Evolutionary conservation across 2,329 filamentous ascomycete genomes (phyloP), one percentile per base, ranked within the genome.

Genomic region (Aureobasidium melanogenum): DNA sequence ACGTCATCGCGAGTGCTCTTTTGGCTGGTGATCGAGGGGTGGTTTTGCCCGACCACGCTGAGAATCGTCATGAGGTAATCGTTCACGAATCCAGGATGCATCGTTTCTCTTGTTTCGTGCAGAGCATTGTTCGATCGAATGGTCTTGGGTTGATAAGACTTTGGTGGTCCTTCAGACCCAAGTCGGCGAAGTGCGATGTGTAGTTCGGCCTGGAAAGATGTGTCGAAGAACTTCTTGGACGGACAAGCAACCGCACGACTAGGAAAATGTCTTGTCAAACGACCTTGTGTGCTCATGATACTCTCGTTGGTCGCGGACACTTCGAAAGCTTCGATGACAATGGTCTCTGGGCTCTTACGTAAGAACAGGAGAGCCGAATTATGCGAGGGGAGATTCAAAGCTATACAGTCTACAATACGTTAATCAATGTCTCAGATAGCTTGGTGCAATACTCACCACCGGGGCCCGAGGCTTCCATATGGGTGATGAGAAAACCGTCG

Each of bases 1-100:
- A 66, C 52, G n/a, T 87, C 84, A 54, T 89, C 87, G 0, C 83
- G 77, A 0, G 88, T 78, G 2, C 80, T 75, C 67, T 89, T 89
- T 0, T 74, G 73, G 1, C 87, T 67, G 0, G 74, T 26, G 0
- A 71, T 64, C 0, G 78, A 71, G 1, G 17, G 1, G 10, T 74
- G 62, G 0, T 72, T 65, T 0, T 67, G 60, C 0, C 86, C 86
- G 7, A 81, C 74, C 0, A 77, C 80, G 66, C 84, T 80, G 0
- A 89, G 70, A 0, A 88, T 68, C 0, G 83, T 78, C 72, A 87
- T 82, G 9, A 89, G 74, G 62, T 87, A 75, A 9, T 83, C 77
- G 0, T 78, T 82, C 2, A 90, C 78, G 1, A 88, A 69, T 0
- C 79, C 74, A 0, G 86, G 86, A 58, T 82, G 70, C 0, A 76